A percentile compares a stretch with the other conserved stretches of the same genome.
These are phyloP conservation scores for Pleomassaria siparia DNA, from an alignment of 2,329 filamentous ascomycete species.

Conservation along the genomic window DNA sequence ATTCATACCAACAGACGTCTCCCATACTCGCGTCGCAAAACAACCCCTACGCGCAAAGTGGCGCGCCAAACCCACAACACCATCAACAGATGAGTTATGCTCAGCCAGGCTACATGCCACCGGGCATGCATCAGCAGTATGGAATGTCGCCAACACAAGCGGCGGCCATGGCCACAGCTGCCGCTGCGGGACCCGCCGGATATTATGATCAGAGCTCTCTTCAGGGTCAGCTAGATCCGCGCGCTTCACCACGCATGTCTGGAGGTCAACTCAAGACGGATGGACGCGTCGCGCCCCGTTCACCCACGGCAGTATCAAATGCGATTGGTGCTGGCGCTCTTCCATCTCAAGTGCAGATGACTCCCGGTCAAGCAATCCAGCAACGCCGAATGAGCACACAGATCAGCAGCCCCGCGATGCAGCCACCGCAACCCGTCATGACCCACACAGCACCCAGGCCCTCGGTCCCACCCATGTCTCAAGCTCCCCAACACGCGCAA, in stretches of 20 bases:
- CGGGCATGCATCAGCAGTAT: constrained; percentile 73
- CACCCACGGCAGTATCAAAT: constrained; percentile 69
- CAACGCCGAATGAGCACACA: constrained; percentile 46
- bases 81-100: constrained; percentile 79
- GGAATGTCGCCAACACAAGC: constrained; percentile 81
- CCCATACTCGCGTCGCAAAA: constrained; percentile 78
- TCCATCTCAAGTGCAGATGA: constrained; percentile 44
- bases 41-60: constrained; percentile 62
- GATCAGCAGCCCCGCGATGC: constrained; percentile 53
- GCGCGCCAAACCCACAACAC: constrained; percentile 61
- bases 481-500: constrained; percentile 65
- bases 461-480: constrained; percentile 53
- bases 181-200: constrained; percentile 74
- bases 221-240: constrained; percentile 60
- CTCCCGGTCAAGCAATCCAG: constrained; percentile 36
- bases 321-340: constrained; percentile 51
- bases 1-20: constrained; percentile 66
- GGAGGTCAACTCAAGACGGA: constrained; percentile 66
- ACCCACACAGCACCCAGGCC: constrained; percentile 63
- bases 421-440: constrained; percentile 74
- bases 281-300: constrained; percentile 71
- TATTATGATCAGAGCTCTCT: constrained; percentile 70
- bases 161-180: constrained; percentile 91
- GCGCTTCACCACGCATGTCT: constrained; percentile 76
- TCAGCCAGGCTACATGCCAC: constrained; percentile 74